Evolutionary conservation across 2,329 filamentous ascomycete species (phyloP).

Genomic region (Rutstroemia sp.): DNA sequence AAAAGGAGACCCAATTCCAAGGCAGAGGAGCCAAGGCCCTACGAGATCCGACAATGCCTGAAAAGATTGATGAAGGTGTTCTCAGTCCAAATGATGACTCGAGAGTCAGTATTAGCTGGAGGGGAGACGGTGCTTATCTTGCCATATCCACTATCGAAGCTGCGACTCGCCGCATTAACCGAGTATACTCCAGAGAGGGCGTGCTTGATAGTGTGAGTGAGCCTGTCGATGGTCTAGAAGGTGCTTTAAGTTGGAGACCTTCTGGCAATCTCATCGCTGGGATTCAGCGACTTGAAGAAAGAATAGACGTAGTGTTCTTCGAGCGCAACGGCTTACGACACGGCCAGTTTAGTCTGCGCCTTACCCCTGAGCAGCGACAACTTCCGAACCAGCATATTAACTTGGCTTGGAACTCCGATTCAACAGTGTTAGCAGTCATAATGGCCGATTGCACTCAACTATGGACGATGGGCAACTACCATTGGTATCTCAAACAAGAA

Average conservation of each 20-base stretch:
- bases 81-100: slow-evolving; percentile 69
- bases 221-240: slow-evolving; percentile 86
- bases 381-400: slow-evolving; percentile 50
- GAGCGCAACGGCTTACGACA: slow-evolving; percentile 97
- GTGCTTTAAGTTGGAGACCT: slow-evolving; percentile 82
- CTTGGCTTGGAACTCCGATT: slow-evolving; percentile 86
- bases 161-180: slow-evolving; percentile 66
- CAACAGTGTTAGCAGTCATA: slow-evolving; percentile 78
- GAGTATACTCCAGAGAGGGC: slow-evolving; percentile 87
- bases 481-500: slow-evolving; percentile 97
- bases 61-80: slow-evolving; percentile 78
- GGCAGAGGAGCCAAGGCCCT: slow-evolving; percentile 81
- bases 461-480: slow-evolving; percentile 96
- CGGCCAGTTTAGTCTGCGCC: slow-evolving; percentile 78
- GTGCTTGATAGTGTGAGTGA: slow-evolving; percentile 89
- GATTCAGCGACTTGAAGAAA: slow-evolving; percentile 62
- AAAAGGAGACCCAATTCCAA: slow-evolving; percentile 96
- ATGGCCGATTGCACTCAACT: slow-evolving; percentile 72
- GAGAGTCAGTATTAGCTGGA: slow-evolving; percentile 73
- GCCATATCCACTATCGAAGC: slow-evolving; percentile 75
- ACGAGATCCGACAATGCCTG: slow-evolving; percentile 88
- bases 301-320: slow-evolving; percentile 86
- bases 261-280: slow-evolving; percentile 86
- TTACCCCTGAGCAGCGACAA: slow-evolving; percentile 50
- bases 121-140: slow-evolving; percentile 87